Conservation (phyloP, 2,329 filamentous ascomycete species). For the Calcarisporium arbuscula region DNA sequence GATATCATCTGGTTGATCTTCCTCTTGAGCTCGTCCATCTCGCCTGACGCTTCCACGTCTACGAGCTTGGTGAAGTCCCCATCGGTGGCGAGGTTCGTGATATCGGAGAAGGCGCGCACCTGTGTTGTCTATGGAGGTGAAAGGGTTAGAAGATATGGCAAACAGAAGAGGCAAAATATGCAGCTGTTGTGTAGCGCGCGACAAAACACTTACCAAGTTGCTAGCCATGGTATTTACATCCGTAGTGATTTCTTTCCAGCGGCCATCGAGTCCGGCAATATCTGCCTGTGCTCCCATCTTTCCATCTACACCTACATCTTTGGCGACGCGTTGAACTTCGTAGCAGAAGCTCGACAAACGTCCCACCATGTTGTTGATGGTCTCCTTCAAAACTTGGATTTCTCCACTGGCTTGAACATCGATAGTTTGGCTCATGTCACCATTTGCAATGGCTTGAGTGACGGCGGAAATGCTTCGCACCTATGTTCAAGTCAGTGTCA, state of each 20-base stretch:
- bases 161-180: too few species aligned
- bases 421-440: constrained; percentile 93
- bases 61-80: constrained; percentile 96
- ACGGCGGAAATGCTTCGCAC: constrained; percentile 91
- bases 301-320: constrained; percentile 93
- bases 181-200: not conserved
- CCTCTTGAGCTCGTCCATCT: constrained; percentile 98
- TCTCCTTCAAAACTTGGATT: constrained; percentile 88
- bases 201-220: constrained; percentile 43
- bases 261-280: constrained; percentile 82
- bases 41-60: constrained; percentile 92
- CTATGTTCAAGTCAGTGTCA: constrained; percentile 28
- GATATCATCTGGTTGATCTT: constrained; percentile 99
- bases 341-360: constrained; percentile 92
- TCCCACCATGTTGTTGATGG: constrained; percentile 98
- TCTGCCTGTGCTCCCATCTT: constrained; percentile 98
- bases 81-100: constrained; percentile 95
- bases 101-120: constrained; percentile 95
- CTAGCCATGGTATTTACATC: constrained; percentile 91
- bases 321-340: constrained; percentile 89
- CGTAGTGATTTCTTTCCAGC: constrained; percentile 97
- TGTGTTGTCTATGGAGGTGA: constrained; percentile 75
- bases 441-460: constrained; percentile 90
- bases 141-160: too few species aligned
- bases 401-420: constrained; percentile 93